A percentile compares a stretch with the other conserved stretches of the same genome.
Evolutionary conservation across 345 rosid genomes (phyloP).

Genomic region (Eucalyptus regnans): DNA sequence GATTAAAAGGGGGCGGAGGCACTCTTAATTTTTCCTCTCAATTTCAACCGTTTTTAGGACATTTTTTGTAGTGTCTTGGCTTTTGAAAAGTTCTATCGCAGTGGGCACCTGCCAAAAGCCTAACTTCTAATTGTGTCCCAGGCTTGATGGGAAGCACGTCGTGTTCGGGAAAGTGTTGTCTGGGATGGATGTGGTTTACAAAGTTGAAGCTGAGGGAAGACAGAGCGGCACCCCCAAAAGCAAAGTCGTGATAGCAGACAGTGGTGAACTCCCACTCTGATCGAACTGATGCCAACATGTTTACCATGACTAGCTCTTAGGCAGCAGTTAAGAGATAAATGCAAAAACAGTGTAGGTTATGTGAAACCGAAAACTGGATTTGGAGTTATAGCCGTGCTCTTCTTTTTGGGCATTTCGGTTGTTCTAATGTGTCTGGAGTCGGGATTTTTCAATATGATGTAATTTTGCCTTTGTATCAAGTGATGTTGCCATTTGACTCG

Average conservation of each 20-base stretch:
- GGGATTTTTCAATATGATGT: background rate
- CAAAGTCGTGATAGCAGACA: slow-evolving; percentile 76
- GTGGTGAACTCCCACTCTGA: slow-evolving; percentile 85
- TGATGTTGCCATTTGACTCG: background rate
- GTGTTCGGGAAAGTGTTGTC: slow-evolving; percentile 95
- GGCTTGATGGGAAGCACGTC: slow-evolving; percentile 96
- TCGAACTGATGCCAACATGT: background rate
- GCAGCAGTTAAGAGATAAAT: background rate
- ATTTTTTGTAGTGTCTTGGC: background rate
- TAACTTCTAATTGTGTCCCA: background rate
- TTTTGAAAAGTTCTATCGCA: background rate
- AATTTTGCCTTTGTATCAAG: background rate
- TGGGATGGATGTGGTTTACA: slow-evolving; percentile 94
- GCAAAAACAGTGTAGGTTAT: background rate
- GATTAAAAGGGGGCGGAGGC: background rate
- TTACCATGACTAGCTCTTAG: background rate
- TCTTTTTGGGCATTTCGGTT: background rate
- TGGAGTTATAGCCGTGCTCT: background rate
- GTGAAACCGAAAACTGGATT: background rate
- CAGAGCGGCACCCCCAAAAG: slow-evolving; percentile 84
- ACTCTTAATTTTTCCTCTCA: background rate
- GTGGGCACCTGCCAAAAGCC: background rate
- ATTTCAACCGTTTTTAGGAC: background rate
- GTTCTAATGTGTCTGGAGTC: background rate
- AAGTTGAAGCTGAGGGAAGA: slow-evolving; percentile 84